These are phyloP conservation scores for Endoconidiophora laricicola DNA, from an alignment of 2,329 filamentous ascomycete genomes.

Conservation along the genomic window DNA sequence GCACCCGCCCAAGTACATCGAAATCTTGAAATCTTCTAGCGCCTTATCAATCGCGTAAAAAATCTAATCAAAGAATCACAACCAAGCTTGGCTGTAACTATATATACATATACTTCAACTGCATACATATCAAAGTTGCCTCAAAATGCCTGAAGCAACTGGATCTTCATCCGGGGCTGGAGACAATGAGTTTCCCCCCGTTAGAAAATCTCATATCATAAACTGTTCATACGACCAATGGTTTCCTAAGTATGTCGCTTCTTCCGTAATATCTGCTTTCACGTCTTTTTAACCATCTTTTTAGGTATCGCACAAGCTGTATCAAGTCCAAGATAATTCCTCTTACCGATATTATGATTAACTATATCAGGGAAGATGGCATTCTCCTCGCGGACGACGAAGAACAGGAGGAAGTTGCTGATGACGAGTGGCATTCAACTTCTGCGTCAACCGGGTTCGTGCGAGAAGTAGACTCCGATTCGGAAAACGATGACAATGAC, in stretches of 20 bases:
- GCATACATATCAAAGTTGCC: no score
- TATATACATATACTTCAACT: no score
- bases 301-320: slow-evolving; percentile 52
- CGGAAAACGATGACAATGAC: slow-evolving; percentile 21
- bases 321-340: slow-evolving; percentile 77
- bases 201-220: slow-evolving; percentile 73
- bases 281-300: slow-evolving; percentile 18
- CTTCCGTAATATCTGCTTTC: slow-evolving; percentile 13
- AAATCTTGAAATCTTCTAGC: no score
- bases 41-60: no score
- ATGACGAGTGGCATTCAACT: slow-evolving; percentile 30
- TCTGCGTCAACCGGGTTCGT: slow-evolving; percentile 16
- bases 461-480: slow-evolving; percentile 27
- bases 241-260: slow-evolving; percentile 49
- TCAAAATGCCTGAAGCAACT: slow-evolving; percentile 8
- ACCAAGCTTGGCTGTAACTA: no score
- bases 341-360: slow-evolving; percentile 56
- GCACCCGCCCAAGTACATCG: no score
- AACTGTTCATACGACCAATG: slow-evolving; percentile 90
- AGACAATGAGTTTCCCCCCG: slow-evolving; percentile 55
- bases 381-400: slow-evolving; percentile 66
- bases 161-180: not conserved
- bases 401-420: slow-evolving; percentile 37
- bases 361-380: slow-evolving; percentile 81
- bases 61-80: no score